Conservation (phyloP, 345 rosid genomes). For the Pistacia atlantica region DNA sequence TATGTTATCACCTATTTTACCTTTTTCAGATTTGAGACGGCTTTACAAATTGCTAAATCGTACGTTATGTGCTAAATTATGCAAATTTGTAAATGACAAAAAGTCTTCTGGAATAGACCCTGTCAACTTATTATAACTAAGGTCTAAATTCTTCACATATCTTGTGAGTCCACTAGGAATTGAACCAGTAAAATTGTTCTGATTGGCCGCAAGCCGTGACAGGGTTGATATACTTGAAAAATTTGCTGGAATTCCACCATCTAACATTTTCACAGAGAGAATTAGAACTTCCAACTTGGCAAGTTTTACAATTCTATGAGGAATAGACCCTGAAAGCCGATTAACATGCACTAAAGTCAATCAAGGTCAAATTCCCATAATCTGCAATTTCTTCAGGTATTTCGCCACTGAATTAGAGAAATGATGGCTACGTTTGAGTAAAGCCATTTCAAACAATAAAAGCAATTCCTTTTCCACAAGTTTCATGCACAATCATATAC, state of each 20-base stretch:
- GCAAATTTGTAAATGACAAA: slow-evolving; percentile 35
- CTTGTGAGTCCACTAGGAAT: slow-evolving; percentile 57
- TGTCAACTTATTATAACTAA: slow-evolving; percentile 50
- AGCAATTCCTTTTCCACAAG: too few species aligned
- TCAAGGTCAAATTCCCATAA: slow-evolving; percentile 34
- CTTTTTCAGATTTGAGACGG: neutral
- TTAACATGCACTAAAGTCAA: slow-evolving; percentile 58
- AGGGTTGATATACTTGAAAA: slow-evolving; percentile 47
- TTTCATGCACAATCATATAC: too few species aligned
- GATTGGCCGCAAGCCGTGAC: slow-evolving; percentile 59
- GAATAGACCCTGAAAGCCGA: slow-evolving; percentile 47
- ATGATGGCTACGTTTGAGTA: too few species aligned
- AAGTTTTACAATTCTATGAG: slow-evolving; percentile 50
- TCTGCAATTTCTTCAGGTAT: slow-evolving; percentile 45
- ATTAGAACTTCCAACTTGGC: slow-evolving; percentile 44
- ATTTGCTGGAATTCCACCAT: slow-evolving; percentile 46
- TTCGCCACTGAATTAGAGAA: slow-evolving; percentile 6
- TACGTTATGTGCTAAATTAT: slow-evolving; percentile 53
- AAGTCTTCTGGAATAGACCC: slow-evolving; percentile 57
- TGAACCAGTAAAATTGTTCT: slow-evolving; percentile 43
- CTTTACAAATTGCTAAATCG: too few species aligned
- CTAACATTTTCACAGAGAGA: slow-evolving; percentile 52
- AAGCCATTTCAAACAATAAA: too few species aligned
- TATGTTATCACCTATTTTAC: too few species aligned
- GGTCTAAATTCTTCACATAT: slow-evolving; percentile 46